Evolutionary conservation across 169 alveolate species (phyloP).

Genomic region (Plasmodium fragile): DNA sequence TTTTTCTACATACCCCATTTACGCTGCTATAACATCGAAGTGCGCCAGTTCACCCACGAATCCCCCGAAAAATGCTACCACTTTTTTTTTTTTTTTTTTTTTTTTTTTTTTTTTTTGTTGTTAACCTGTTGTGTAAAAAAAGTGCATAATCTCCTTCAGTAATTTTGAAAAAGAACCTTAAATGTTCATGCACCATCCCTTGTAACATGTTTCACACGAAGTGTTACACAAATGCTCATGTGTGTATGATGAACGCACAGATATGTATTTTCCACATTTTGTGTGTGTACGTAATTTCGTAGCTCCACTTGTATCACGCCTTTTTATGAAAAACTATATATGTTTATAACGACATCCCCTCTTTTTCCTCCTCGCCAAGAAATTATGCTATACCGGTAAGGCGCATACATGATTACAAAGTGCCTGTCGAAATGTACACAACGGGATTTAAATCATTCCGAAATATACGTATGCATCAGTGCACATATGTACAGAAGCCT

Average conservation of each 20-base stretch:
- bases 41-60: not conserved
- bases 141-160: constrained; percentile 22
- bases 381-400: not conserved
- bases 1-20: not conserved
- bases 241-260: constrained; percentile 1
- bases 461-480: not conserved
- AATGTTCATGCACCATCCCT: not conserved
- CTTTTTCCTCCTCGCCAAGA: not conserved
- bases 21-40: not conserved
- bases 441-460: not conserved
- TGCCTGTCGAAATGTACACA: not conserved
- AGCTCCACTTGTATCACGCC: not conserved
- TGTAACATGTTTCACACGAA: not conserved
- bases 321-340: not conserved
- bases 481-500: not conserved
- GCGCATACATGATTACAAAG: not conserved
- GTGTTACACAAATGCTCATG: not conserved
- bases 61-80: not conserved
- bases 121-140: constrained; percentile 1
- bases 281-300: not conserved
- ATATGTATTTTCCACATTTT: constrained; percentile 3
- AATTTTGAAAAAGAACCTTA: not conserved
- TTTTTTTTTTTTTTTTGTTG: not conserved
- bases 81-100: not conserved
- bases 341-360: not conserved